phyloP scores from a whole-genome alignment of 352 stramenopile genomes.

The Pythium graminicola region DNA sequence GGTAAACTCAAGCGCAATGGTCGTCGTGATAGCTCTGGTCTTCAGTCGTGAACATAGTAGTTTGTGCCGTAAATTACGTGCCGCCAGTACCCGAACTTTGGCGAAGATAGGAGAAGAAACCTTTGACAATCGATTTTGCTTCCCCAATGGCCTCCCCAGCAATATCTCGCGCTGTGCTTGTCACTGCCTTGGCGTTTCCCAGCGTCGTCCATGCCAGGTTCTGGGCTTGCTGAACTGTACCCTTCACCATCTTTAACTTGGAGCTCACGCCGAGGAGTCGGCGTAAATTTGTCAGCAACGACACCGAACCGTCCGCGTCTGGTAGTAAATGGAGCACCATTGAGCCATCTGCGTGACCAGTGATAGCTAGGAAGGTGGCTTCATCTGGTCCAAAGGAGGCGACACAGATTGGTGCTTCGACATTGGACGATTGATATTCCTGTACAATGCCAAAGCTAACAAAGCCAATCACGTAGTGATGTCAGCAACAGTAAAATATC shows the following conservation, averaged over 20 bases:
- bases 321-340: slow-evolving; percentile 74
- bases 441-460: slow-evolving; percentile 33
- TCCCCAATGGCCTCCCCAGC: slow-evolving; percentile 76
- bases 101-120: slow-evolving; percentile 60
- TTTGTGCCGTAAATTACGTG: not conserved
- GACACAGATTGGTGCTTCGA: slow-evolving; percentile 45
- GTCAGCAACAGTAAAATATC: not conserved
- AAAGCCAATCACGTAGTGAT: not conserved
- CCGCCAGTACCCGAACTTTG: slow-evolving; percentile 11
- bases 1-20: slow-evolving; percentile 22
- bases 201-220: slow-evolving; percentile 76
- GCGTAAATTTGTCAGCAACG: slow-evolving; percentile 62
- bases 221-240: slow-evolving; percentile 83
- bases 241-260: slow-evolving; percentile 83
- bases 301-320: slow-evolving; percentile 71
- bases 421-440: slow-evolving; percentile 42
- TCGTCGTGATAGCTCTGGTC: slow-evolving; percentile 12
- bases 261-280: slow-evolving; percentile 71
- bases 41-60: slow-evolving; percentile 3
- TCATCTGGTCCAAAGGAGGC: slow-evolving; percentile 65
- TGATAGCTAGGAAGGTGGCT: slow-evolving; percentile 65
- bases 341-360: slow-evolving; percentile 62
- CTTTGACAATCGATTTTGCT: slow-evolving; percentile 77
- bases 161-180: slow-evolving; percentile 77
- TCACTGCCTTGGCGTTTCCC: slow-evolving; percentile 77